Percentiles rank a stretch among this genome's conserved stretches.
These are phyloP conservation scores for Trichoderma hamatum DNA, from an alignment of 2,329 filamentous ascomycete species.

Conservation along the genomic window DNA sequence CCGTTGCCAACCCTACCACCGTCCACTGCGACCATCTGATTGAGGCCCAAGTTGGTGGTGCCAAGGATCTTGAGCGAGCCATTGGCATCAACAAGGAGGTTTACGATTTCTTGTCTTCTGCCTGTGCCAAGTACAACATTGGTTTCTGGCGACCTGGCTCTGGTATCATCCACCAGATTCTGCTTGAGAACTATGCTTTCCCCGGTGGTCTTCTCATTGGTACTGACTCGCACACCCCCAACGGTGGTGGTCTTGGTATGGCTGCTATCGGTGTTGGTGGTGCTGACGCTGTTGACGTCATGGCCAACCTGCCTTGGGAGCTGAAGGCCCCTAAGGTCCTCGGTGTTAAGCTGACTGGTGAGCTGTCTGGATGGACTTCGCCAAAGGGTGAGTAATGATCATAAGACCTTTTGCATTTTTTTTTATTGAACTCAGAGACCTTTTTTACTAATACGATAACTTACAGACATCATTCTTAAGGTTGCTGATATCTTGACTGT, in stretches of 20 bases:
- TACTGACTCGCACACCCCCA: conserved; percentile 97
- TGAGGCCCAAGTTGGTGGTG: conserved; percentile 91
- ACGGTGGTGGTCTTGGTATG: conserved; percentile 95
- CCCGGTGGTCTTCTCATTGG: conserved; percentile 97
- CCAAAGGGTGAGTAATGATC: conserved; percentile 72
- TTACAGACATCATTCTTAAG: conserved; percentile 89
- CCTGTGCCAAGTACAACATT: conserved; percentile 99
- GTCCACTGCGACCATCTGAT: conserved; percentile 99
- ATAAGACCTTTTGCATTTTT: not conserved
- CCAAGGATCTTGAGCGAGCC: conserved; percentile 90
- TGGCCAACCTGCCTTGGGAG: conserved; percentile 97
- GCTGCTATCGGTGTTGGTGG: conserved; percentile 94
- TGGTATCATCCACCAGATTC: conserved; percentile 98
- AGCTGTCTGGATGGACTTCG: conserved; percentile 86
- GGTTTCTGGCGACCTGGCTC: conserved; percentile 99
- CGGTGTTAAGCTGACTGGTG: conserved; percentile 90
- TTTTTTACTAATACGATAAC: not conserved
- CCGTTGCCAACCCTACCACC: conserved; percentile 89
- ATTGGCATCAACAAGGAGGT: conserved; percentile 98
- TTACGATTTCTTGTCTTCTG: conserved; percentile 92
- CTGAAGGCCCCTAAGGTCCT: conserved; percentile 97
- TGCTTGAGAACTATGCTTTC: conserved; percentile 99
- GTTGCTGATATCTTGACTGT: conserved; percentile 95
- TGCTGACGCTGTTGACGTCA: conserved; percentile 97
- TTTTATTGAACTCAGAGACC: not conserved